Evolutionary conservation across 352 stramenopile species (phyloP), one percentile per base, ranked within the genome.

Genomic region (Aphanomyces euteiches): DNA sequence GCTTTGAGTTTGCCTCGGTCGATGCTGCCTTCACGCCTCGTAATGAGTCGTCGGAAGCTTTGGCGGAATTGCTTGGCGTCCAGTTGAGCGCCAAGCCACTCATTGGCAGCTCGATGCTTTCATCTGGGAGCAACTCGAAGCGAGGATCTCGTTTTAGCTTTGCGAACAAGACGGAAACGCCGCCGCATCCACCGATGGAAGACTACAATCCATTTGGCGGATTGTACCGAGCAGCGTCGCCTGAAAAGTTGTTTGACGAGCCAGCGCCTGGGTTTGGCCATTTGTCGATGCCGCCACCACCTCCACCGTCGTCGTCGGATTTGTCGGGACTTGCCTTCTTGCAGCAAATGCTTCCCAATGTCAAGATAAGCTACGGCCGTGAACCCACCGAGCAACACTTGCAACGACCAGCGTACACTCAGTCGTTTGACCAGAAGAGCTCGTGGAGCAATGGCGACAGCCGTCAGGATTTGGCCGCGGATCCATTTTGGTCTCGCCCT

Each of bases 311-410:
- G 37, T 10, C 21, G 3, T 37, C 45, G 37, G 48, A n/a, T 15
- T 13, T 56, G 7, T 67, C 56, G 59, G 86, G 86, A 0, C 74
- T 94, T 1, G 86, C 84, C 45, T 94, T 92, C 72, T 75, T 94
- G 37, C 86, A 94, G 80, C 83, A 92, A 68, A 94, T 94, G 86
- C 81, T 94, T 17, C 86, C 86, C 8, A 94, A 94, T 64, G 86
- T 94, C 38, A 92, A 94, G 77, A 94, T 94, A 60, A 94, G 86
- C 77, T 90, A 83, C 60, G 85, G 86, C n/a, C 82, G 83, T 19
- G 82, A 92, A 19, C 47, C 64, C 34, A 39, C 39, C 40, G 41
- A 53, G 54, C 54, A 61, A 37, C 54, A 61, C 5, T 13, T 61
- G 15, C 54, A 61, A 12, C 54, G 54, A 37, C 54, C 54, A 12